Conservation (phyloP, 2,329 filamentous ascomycete genomes). For the Aotearoamyces nothofagi region DNA sequence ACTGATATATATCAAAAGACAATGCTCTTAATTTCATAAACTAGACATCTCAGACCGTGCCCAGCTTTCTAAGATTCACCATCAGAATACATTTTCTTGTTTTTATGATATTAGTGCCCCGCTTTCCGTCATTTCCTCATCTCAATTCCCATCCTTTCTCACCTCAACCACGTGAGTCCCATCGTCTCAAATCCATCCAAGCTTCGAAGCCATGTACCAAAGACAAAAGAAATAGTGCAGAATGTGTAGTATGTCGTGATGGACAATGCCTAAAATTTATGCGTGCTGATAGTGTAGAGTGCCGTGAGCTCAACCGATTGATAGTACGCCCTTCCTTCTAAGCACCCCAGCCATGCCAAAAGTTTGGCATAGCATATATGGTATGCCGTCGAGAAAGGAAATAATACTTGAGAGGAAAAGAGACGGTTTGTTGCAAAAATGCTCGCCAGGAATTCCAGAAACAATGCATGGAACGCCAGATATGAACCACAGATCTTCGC, state of each 20-base stretch:
- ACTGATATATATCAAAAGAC: no score
- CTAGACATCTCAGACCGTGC: no score
- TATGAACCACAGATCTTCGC: background rate
- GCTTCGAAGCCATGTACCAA: no score
- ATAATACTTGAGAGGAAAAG: background rate
- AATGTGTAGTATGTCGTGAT: background rate
- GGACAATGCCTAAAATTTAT: background rate
- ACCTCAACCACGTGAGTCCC: no score
- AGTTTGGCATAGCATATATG: background rate
- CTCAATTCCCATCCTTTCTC: no score
- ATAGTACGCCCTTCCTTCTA: background rate
- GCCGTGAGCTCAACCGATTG: no score
- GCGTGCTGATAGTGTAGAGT: background rate
- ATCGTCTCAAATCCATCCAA: no score
- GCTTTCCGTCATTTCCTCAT: no score
- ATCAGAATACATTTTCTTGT: no score
- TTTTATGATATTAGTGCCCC: no score
- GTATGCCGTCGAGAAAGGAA: background rate
- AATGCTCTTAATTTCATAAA: no score
- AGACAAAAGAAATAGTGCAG: conserved; percentile 1
- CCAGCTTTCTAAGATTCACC: no score
- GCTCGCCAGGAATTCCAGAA: background rate
- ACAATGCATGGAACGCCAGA: background rate
- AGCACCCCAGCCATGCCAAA: background rate
- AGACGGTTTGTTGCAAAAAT: background rate